Evolutionary conservation across 164 flowering plant genomes (phyloP).

Genomic region (Chloranthus sessilifolius): DNA sequence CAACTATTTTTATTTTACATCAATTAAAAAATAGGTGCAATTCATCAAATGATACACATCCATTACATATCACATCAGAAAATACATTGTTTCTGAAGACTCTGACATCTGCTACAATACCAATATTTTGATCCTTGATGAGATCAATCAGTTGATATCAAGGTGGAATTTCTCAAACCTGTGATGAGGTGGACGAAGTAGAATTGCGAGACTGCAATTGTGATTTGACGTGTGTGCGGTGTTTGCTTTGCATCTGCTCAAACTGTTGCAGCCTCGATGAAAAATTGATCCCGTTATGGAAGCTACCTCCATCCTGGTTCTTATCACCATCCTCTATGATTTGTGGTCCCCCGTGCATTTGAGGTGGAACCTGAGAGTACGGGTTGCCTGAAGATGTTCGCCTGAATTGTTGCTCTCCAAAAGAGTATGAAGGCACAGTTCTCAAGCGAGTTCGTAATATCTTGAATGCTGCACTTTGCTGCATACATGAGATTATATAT

Average conservation of each 20-base stretch:
- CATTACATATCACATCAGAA: no score
- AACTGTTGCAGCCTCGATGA: conserved; percentile 60
- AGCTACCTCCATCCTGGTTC: conserved; percentile 31
- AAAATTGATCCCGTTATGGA: conserved; percentile 59
- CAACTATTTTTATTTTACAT: no score
- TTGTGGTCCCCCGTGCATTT: conserved; percentile 11
- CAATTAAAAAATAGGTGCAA: no score
- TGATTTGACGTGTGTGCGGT: conserved; percentile 47
- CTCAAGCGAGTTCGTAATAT: conserved; percentile 67
- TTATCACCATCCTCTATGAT: conserved; percentile 48
- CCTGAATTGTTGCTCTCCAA: conserved; percentile 38
- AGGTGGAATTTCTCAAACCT: conserved; percentile 35
- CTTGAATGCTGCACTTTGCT: conserved; percentile 96
- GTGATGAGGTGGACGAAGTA: conserved; percentile 27
- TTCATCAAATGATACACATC: no score
- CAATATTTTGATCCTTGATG: no score
- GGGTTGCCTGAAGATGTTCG: conserved; percentile 16
- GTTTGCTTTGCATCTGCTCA: conserved; percentile 62
- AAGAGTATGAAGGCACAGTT: conserved; percentile 69
- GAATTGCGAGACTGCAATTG: conserved; percentile 39
- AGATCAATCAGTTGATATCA: no score
- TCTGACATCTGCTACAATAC: no score
- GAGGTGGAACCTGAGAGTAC: conserved; percentile 9
- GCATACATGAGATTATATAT: conserved; percentile 18
- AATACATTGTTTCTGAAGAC: no score